Conservation (phyloP, 2,329 filamentous ascomycete genomes). For the Epichloe uncinata region DNA sequence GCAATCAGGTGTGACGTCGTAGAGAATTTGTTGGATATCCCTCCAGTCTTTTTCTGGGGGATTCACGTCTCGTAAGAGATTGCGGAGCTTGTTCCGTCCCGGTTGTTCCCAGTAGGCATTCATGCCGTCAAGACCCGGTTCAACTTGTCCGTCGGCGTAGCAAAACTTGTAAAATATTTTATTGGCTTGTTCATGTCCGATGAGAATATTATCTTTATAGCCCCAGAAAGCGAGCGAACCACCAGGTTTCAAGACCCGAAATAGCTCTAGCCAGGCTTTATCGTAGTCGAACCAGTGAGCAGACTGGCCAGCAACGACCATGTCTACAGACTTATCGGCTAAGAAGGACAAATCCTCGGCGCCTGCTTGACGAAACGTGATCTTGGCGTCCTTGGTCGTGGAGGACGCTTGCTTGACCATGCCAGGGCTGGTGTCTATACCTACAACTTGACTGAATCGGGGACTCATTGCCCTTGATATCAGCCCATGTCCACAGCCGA, state of each 20-base stretch:
- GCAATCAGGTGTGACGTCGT: slow-evolving; percentile 37
- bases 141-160: slow-evolving; percentile 35
- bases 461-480: slow-evolving; percentile 39
- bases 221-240: slow-evolving; percentile 53
- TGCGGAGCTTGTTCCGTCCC: slow-evolving; percentile 40
- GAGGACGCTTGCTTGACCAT: slow-evolving; percentile 41
- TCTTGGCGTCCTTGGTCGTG: slow-evolving; percentile 27
- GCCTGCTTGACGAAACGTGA: slow-evolving; percentile 34
- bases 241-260: slow-evolving; percentile 36
- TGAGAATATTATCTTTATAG: slow-evolving; percentile 50
- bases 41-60: slow-evolving; percentile 41
- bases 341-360: slow-evolving; percentile 43
- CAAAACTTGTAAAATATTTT: slow-evolving; percentile 40
- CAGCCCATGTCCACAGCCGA: slow-evolving; percentile 51
- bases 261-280: slow-evolving; percentile 40
- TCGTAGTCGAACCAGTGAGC: slow-evolving; percentile 54
- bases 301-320: slow-evolving; percentile 38
- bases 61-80: slow-evolving; percentile 35
- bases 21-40: slow-evolving; percentile 38
- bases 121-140: slow-evolving; percentile 33
- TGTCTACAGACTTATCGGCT: slow-evolving; percentile 35
- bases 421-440: slow-evolving; percentile 41
- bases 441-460: slow-evolving; percentile 37
- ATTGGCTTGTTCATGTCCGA: slow-evolving; percentile 38
- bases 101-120: slow-evolving; percentile 49